These are phyloP conservation scores for Pichia rugopelliculosa DNA, from an alignment of 805 yeast species.

Conservation along the genomic window DNA sequence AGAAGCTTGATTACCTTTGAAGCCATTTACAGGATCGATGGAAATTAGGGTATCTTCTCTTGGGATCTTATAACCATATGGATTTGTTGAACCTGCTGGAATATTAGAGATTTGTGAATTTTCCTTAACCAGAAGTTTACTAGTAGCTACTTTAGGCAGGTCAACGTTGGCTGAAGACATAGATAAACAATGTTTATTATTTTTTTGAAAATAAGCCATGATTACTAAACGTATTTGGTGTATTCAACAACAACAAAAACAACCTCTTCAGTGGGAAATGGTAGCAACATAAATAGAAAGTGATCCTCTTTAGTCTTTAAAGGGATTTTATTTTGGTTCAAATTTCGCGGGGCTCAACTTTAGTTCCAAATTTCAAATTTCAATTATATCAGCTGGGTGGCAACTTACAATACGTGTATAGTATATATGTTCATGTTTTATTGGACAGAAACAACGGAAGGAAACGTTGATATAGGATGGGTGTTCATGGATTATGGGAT, in stretches of 20 bases:
- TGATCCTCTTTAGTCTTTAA: not conserved
- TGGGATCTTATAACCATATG: not conserved
- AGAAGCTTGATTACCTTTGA: not conserved
- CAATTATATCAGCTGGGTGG: not conserved
- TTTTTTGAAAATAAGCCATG: not conserved
- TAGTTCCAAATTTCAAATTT: too few species aligned
- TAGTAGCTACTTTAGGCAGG: not conserved
- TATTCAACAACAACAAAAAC: too few species aligned
- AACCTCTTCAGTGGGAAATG: not conserved
- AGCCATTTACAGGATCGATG: not conserved
- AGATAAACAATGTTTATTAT: not conserved
- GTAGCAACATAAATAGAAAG: not conserved
- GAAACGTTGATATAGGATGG: too few species aligned
- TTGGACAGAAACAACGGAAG: too few species aligned
- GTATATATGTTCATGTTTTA: too few species aligned
- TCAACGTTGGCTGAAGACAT: not conserved
- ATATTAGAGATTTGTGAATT: not conserved
- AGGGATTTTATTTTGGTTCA: not conserved
- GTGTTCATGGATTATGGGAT: slow-evolving; percentile 94
- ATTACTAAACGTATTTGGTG: not conserved
- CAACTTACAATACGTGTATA: too few species aligned
- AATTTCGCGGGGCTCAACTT: not conserved
- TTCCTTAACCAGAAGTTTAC: not conserved
- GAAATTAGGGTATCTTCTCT: not conserved
- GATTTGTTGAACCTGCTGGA: not conserved